Percentiles rank a stretch among this genome's conserved stretches.
Evolutionary conservation across 2,329 filamentous ascomycete genomes (phyloP).

Genomic region (Fusarium temperatum): DNA sequence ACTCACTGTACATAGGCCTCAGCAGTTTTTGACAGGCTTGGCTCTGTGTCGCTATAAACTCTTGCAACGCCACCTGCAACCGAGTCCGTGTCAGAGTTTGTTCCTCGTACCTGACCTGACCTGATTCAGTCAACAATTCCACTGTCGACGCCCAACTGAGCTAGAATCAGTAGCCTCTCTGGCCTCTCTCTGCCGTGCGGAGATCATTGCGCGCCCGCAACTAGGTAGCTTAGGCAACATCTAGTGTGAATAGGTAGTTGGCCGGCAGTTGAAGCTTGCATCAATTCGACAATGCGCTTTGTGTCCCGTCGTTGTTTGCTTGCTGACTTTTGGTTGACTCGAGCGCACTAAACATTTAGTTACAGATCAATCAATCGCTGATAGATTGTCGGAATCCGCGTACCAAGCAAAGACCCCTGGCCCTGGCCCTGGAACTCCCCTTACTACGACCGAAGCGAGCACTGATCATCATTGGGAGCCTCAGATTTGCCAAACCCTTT

Average conservation of each 20-base stretch:
- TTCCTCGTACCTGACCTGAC: not conserved
- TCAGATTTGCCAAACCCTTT: not conserved
- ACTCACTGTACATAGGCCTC: not conserved
- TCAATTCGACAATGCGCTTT: not conserved
- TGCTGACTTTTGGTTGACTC: not conserved
- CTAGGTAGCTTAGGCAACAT: not conserved
- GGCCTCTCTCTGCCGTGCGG: not conserved
- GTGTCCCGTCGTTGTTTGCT: not conserved
- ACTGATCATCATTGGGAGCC: conserved; percentile 3
- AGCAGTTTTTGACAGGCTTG: not conserved
- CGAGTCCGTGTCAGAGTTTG: not conserved
- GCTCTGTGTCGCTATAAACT: not conserved
- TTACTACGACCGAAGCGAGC: not conserved
- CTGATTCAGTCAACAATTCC: not conserved
- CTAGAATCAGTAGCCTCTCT: not conserved
- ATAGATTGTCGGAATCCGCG: not conserved
- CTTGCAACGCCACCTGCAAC: conserved; percentile 3
- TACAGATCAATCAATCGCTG: not conserved
- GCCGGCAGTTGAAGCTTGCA: not conserved
- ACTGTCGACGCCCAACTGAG: not conserved
- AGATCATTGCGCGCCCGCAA: not conserved
- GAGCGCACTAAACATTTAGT: not conserved
- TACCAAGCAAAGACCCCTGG: not conserved
- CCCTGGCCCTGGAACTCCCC: not conserved
- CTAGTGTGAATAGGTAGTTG: not conserved